Conservation (phyloP, 2,329 filamentous ascomycete species). For the Thielaviopsis populi region DNA sequence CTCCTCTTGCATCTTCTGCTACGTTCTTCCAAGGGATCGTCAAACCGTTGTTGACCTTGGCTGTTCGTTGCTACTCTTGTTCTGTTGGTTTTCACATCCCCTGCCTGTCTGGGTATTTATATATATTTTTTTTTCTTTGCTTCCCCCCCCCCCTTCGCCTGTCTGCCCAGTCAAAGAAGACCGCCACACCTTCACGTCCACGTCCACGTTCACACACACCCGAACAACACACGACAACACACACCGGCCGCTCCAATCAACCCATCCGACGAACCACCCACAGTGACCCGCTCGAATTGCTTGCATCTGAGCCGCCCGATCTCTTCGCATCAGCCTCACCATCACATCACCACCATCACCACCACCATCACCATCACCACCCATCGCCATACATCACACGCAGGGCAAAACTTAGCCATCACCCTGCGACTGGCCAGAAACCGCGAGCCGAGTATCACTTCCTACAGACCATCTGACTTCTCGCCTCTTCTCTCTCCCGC, state of each 20-base stretch:
- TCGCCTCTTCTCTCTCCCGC: constrained; percentile 16
- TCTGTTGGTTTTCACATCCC: not conserved
- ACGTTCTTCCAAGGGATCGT: not conserved
- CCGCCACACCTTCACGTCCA: not conserved
- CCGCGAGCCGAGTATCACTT: not conserved
- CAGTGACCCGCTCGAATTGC: not conserved
- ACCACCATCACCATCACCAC: not conserved
- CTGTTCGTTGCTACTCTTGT: not conserved
- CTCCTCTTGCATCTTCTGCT: not conserved
- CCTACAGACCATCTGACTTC: too few species aligned
- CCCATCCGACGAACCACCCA: not conserved
- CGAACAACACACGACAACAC: not conserved
- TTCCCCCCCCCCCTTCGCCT: not conserved
- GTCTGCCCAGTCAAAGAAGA: not conserved
- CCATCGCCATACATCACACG: not conserved
- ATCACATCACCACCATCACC: not conserved
- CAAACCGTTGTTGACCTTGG: not conserved
- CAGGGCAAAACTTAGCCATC: too few species aligned
- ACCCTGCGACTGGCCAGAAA: not conserved
- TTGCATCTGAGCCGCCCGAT: not conserved
- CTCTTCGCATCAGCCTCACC: not conserved
- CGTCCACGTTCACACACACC: not conserved
- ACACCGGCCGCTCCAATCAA: not conserved
- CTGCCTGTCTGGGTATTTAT: not conserved
- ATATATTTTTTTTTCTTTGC: not conserved